These are phyloP conservation scores for Termitomyces sp. DNA, from an alignment of 768 basidiomycete species.

Conservation along the genomic window DNA sequence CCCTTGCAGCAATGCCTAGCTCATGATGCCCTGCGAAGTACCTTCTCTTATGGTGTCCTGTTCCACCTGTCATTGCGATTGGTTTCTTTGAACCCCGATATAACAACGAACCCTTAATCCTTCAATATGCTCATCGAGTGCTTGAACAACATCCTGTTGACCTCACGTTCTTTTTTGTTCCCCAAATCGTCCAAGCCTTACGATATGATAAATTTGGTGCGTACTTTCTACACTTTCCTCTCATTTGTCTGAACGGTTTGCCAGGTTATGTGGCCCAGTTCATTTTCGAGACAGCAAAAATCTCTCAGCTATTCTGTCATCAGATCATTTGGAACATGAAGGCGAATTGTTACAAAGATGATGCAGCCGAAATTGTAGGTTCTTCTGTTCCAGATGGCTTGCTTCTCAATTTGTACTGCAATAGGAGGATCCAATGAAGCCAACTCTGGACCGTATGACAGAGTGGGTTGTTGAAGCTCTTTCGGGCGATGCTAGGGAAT, in stretches of 20 bases:
- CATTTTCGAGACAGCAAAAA: slow-evolving; percentile 95
- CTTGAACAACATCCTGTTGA: slow-evolving; percentile 93
- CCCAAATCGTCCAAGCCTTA: slow-evolving; percentile 95
- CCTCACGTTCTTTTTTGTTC: slow-evolving; percentile 97
- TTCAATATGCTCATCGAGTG: slow-evolving; percentile 96
- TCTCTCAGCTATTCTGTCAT: slow-evolving; percentile 96
- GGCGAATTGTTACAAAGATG: slow-evolving; percentile 94
- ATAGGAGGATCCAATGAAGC: slow-evolving; percentile 95
- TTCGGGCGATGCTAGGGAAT: slow-evolving; percentile 81
- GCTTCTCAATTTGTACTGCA: background rate
- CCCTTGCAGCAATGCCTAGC: background rate
- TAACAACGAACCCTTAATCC: slow-evolving; percentile 73
- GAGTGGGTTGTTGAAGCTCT: slow-evolving; percentile 74
- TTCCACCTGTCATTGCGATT: slow-evolving; percentile 76
- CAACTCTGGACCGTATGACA: slow-evolving; percentile 85
- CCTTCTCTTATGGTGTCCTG: slow-evolving; percentile 83
- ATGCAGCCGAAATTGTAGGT: slow-evolving; percentile 75
- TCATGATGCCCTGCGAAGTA: slow-evolving; percentile 40
- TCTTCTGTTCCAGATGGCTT: background rate
- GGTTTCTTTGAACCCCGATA: slow-evolving; percentile 85
- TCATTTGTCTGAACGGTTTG: background rate
- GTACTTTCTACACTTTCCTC: slow-evolving; percentile 11
- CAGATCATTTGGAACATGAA: slow-evolving; percentile 99
- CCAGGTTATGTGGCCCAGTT: slow-evolving; percentile 87
- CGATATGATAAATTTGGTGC: slow-evolving; percentile 84